phyloP scores from a whole-genome alignment of 2,329 filamentous ascomycete species.

The Alternaria tenuissima region DNA sequence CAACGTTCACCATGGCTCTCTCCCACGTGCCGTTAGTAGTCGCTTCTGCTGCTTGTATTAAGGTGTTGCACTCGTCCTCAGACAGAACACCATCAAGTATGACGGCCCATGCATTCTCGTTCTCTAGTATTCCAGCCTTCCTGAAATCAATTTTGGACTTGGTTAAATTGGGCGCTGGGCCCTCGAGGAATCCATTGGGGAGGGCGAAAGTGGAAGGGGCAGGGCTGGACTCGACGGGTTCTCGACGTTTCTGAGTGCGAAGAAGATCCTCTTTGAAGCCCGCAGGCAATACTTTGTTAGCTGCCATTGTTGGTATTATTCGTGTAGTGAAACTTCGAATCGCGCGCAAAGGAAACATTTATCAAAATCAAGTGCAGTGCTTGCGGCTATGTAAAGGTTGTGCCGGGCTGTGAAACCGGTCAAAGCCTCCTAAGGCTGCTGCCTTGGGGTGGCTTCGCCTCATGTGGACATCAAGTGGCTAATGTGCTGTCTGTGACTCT shows the following conservation, averaged over 20 bases:
- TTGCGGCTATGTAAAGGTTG: not conserved
- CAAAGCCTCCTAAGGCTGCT: constrained; percentile 1
- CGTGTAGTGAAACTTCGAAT: not conserved
- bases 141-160: constrained; percentile 64
- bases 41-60: constrained; percentile 44
- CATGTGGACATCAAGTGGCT: not conserved
- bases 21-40: constrained; percentile 62
- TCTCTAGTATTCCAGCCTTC: constrained; percentile 58
- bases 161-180: constrained; percentile 57
- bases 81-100: constrained; percentile 71
- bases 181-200: constrained; percentile 59
- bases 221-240: not conserved
- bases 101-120: constrained; percentile 64
- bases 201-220: constrained; percentile 44
- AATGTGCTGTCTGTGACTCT: not conserved
- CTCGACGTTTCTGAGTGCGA: not conserved
- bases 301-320: constrained; percentile 5
- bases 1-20: constrained; percentile 73
- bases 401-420: not conserved
- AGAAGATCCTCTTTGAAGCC: constrained; percentile 1
- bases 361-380: not conserved
- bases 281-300: not conserved
- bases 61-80: constrained; percentile 65
- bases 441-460: constrained; percentile 4
- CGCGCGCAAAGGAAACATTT: not conserved